Evolutionary conservation across 805 yeast species (phyloP).

Genomic region (Schwanniomyces yamadae): DNA sequence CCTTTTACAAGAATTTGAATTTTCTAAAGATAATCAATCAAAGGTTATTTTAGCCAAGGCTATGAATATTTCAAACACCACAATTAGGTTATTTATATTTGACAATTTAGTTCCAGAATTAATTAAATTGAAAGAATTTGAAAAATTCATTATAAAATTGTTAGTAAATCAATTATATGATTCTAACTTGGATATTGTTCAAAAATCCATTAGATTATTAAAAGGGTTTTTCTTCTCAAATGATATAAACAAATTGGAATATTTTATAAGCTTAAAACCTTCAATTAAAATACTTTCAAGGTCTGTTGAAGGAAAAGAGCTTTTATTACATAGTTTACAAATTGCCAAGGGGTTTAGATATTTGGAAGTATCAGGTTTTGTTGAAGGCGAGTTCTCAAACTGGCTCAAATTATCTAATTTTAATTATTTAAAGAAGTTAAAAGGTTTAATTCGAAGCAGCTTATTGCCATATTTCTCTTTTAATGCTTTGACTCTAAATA

Average conservation of each 20-base stretch:
- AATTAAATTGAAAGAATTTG: constrained; percentile 32
- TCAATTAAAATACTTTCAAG: constrained; percentile 40
- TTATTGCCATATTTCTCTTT: constrained; percentile 23
- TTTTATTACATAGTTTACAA: constrained; percentile 63
- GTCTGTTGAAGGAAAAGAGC: constrained; percentile 32
- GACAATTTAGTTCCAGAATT: constrained; percentile 46
- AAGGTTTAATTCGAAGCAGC: constrained; percentile 27
- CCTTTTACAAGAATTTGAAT: constrained; percentile 62
- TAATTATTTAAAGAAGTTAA: constrained; percentile 50
- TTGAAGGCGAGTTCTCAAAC: constrained; percentile 61
- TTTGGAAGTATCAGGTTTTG: constrained; percentile 55
- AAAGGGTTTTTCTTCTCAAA: constrained; percentile 17
- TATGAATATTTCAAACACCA: constrained; percentile 51
- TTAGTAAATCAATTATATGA: constrained; percentile 73
- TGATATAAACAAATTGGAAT: constrained; percentile 43
- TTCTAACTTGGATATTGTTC: constrained; percentile 34
- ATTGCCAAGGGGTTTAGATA: constrained; percentile 70
- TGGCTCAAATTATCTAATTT: constrained; percentile 58
- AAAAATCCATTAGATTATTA: constrained; percentile 19
- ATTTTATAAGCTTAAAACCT: constrained; percentile 56
- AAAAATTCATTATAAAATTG: constrained; percentile 50
- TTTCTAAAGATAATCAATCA: constrained; percentile 60
- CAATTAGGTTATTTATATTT: constrained; percentile 59
- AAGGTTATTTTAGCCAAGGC: constrained; percentile 66
- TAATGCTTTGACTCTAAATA: constrained; percentile 3